Percentiles rank a stretch among this genome's conserved stretches.
Evolutionary conservation across 2,329 filamentous ascomycete genomes (phyloP).

Genomic region (Pyrenophora tritici-repentis): DNA sequence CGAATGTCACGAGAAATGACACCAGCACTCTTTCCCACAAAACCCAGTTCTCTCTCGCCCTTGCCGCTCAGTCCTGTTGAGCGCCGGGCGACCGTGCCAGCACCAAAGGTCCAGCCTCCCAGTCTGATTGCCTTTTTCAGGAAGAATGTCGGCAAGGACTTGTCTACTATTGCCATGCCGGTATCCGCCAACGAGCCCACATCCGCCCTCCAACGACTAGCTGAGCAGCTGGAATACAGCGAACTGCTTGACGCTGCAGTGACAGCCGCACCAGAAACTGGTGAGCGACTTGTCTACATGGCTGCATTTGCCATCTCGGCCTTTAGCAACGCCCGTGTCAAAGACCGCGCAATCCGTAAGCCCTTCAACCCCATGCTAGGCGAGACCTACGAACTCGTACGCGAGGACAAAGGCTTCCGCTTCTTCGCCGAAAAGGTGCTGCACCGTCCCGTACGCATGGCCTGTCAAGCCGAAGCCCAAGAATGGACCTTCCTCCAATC

Average conservation of each 20-base stretch:
- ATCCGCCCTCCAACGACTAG: slow-evolving; percentile 83
- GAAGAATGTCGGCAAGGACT: slow-evolving; percentile 97
- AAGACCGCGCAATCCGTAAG: slow-evolving; percentile 90
- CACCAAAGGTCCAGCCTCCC: slow-evolving; percentile 78
- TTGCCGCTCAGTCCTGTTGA: slow-evolving; percentile 73
- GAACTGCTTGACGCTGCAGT: slow-evolving; percentile 74
- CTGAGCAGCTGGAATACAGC: slow-evolving; percentile 91
- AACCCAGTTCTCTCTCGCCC: slow-evolving; percentile 76
- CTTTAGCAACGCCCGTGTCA: slow-evolving; percentile 79
- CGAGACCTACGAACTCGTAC: slow-evolving; percentile 91
- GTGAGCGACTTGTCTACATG: slow-evolving; percentile 80
- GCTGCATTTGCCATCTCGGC: slow-evolving; percentile 89
- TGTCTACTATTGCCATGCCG: slow-evolving; percentile 96
- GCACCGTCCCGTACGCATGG: slow-evolving; percentile 88
- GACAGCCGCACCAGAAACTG: slow-evolving; percentile 56
- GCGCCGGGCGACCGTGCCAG: slow-evolving; percentile 71
- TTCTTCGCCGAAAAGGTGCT: slow-evolving; percentile 95
- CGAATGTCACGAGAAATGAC: slow-evolving; percentile 39
- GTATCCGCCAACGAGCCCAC: slow-evolving; percentile 94
- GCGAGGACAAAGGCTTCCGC: slow-evolving; percentile 84
- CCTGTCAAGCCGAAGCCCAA: slow-evolving; percentile 86
- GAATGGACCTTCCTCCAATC: slow-evolving; percentile 88
- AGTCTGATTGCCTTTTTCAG: slow-evolving; percentile 92
- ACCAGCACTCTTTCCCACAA: slow-evolving; percentile 70
- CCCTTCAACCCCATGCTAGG: slow-evolving; percentile 97